phyloP scores from a whole-genome alignment of 352 stramenopile genomes.

The Phytophthora uliginosa region DNA sequence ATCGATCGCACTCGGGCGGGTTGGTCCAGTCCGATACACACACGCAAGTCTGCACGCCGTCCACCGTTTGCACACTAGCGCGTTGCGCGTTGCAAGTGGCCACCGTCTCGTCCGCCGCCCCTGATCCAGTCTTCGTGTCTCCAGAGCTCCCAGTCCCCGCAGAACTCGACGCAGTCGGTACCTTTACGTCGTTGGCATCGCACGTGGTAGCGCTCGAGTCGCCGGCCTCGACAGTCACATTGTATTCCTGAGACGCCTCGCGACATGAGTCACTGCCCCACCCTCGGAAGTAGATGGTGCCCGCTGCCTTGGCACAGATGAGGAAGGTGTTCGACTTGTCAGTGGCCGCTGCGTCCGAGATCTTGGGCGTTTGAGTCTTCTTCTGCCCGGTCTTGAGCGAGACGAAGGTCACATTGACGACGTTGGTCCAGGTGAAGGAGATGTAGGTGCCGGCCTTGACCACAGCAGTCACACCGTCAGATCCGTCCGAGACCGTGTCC shows the following conservation, averaged over 20 bases:
- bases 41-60: constrained; percentile 53
- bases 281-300: constrained; percentile 67
- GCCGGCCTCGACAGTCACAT: constrained; percentile 48
- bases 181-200: constrained; percentile 23
- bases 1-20: constrained; percentile 59
- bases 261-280: constrained; percentile 68
- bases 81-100: constrained; percentile 65
- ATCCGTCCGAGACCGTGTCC: constrained; percentile 39
- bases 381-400: constrained; percentile 70
- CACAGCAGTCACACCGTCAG: constrained; percentile 63
- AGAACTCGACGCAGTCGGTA: constrained; percentile 13
- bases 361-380: constrained; percentile 65
- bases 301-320: constrained; percentile 64
- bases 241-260: constrained; percentile 59
- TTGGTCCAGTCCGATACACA: constrained; percentile 74
- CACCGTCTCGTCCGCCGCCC: constrained; percentile 33
- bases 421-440: constrained; percentile 57
- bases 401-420: constrained; percentile 74
- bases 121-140: constrained; percentile 16
- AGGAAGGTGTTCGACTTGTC: constrained; percentile 57
- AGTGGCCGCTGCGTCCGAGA: constrained; percentile 42
- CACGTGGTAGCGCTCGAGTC: constrained; percentile 39
- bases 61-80: constrained; percentile 48
- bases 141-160: constrained; percentile 5
- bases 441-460: constrained; percentile 62